Conservation (phyloP, 106 monocot genomes). For the Apostasia shenzhenica region DNA sequence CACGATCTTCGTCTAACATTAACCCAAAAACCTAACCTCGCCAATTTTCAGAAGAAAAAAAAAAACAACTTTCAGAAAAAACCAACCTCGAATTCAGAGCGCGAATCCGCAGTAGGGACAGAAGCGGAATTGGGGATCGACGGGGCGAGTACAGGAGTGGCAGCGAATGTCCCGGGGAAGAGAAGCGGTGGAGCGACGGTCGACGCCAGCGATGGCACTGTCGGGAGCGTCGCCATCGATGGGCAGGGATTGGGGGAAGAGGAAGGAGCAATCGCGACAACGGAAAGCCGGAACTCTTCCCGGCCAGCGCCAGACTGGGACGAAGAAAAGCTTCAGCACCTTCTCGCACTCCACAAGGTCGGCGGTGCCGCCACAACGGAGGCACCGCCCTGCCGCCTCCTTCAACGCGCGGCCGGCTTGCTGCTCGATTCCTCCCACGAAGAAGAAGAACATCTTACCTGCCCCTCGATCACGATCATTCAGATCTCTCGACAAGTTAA, state of each 20-base stretch:
- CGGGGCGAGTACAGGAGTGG: slow-evolving; percentile 32
- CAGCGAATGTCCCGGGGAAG: slow-evolving; percentile 11
- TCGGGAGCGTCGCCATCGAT: neutral
- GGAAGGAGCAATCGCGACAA: slow-evolving; percentile 33
- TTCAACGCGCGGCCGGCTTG: slow-evolving; percentile 34
- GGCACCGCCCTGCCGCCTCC: slow-evolving; percentile 34
- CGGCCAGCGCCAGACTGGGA: slow-evolving; percentile 58
- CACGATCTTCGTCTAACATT: no score
- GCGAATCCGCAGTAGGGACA: slow-evolving; percentile 16
- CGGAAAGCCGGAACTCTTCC: slow-evolving; percentile 17
- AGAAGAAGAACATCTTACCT: slow-evolving; percentile 53
- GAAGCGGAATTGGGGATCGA: slow-evolving; percentile 19
- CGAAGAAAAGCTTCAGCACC: slow-evolving; percentile 65
- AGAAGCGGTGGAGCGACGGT: slow-evolving; percentile 8
- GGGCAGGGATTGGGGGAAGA: slow-evolving; percentile 30
- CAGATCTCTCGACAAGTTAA: no score
- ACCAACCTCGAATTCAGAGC: neutral
- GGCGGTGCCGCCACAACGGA: slow-evolving; percentile 39
- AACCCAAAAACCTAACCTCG: no score
- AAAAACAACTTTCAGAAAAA: neutral
- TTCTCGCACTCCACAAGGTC: slow-evolving; percentile 57
- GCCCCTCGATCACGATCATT: no score
- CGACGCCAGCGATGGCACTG: neutral
- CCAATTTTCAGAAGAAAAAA: no score
- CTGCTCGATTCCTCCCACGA: slow-evolving; percentile 55